Evolutionary conservation across 768 basidiomycete genomes (phyloP), one percentile per base, ranked within the genome.

Genomic region (Boletus vermiculosoides): DNA sequence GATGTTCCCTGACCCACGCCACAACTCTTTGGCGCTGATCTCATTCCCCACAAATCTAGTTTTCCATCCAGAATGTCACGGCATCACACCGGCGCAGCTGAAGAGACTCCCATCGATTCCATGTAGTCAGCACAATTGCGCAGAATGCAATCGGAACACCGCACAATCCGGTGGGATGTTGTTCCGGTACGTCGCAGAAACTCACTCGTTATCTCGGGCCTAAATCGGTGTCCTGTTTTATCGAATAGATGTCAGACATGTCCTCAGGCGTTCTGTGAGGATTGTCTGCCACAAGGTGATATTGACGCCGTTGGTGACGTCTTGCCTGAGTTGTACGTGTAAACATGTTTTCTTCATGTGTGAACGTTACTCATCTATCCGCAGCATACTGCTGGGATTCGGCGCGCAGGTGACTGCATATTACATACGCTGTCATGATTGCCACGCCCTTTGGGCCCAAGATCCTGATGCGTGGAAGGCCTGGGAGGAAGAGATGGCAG

Each of bases 251-350:
- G 84, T 58, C 81, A 79, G 55, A 84, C 83, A 0, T 86, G 85
- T 63, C 77, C 81, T 16, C 69, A 76, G 51, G 82, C 85, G 2
- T 83, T 80, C 58, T 86, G 85, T 67, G 82, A 85, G 52, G 85
- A 86, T 60, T 86, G 85, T 65, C 58, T 86, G 40, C 79, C 81
- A 5, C 60, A 66, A 3, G 81, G 77, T 5, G 78, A 83, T 5
- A 70, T 83, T 34, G 77, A 78, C 31, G 74, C 79, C 15, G 69
- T 86, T 39, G 84, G 84, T 4, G 82, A 85, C 4, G 67, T 70
- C 2, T 61, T 86, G 6, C 84, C 85, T 16, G 83, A 86, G 67
- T 80, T 85, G 83, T 83, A 59, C 54, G 82, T 65, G 42, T 36
- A 25, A 45, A n/a, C 31, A 44, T 9, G 34, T 50, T 15, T 30